phyloP scores from a whole-genome alignment of 208 protist genomes.

The Trypanosomatidae sp. region DNA sequence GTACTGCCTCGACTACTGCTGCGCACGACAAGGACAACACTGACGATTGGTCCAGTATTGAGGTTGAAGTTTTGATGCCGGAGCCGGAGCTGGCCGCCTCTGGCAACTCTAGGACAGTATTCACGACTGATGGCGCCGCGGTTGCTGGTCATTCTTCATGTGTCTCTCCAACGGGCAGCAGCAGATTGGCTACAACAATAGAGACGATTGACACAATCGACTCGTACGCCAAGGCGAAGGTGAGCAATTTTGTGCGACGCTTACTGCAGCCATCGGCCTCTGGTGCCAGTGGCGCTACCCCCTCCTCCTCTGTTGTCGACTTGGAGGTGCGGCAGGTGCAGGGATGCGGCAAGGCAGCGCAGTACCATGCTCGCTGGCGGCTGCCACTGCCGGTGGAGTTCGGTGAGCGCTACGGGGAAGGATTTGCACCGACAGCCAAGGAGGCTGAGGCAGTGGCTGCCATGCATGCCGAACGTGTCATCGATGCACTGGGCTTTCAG shows the following conservation, averaged over 20 bases:
- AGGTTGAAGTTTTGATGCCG: constrained; percentile 26
- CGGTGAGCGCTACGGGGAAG: constrained; percentile 73
- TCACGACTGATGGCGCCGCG: neutral
- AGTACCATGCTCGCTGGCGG: constrained; percentile 63
- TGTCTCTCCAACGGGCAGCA: neutral
- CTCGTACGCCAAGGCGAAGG: constrained; percentile 68
- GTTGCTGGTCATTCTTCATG: neutral
- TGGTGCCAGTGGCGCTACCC: neutral
- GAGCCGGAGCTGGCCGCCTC: neutral
- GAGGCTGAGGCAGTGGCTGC: constrained; percentile 76
- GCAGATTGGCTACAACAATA: constrained; percentile 6
- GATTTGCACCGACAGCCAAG: constrained; percentile 64
- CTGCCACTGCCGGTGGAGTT: constrained; percentile 72
- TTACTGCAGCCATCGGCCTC: constrained; percentile 8
- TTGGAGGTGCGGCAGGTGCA: constrained; percentile 66
- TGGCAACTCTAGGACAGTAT: neutral
- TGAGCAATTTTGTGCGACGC: constrained; percentile 64
- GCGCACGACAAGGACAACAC: neutral
- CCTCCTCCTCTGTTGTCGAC: constrained; percentile 1
- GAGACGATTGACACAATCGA: constrained; percentile 55
- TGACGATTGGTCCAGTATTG: constrained; percentile 29
- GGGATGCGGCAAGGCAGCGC: constrained; percentile 9
- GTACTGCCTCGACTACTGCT: neutral
- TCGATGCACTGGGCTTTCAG: constrained; percentile 77
- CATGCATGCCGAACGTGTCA: constrained; percentile 88